A percentile compares a stretch with the other conserved stretches of the same genome.
Conservation (phyloP, 352 stramenopile species). For the Phytophthora europaea region DNA sequence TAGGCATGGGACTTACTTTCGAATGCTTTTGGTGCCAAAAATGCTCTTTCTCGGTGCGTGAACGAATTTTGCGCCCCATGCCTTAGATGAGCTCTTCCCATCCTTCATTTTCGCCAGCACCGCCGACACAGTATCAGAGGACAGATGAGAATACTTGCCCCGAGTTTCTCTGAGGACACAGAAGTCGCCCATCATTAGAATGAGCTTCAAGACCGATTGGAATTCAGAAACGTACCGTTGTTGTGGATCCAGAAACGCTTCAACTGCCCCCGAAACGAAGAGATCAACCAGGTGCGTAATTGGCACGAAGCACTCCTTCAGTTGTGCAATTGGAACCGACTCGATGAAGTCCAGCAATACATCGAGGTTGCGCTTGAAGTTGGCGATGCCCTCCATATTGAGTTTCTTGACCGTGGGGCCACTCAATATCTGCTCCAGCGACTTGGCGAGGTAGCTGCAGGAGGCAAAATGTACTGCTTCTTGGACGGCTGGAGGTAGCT, state of each 20-base stretch:
- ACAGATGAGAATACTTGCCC: constrained; percentile 75
- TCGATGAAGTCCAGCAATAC: constrained; percentile 74
- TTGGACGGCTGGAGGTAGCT: constrained; percentile 63
- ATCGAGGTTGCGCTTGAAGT: constrained; percentile 85
- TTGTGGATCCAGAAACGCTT: constrained; percentile 72
- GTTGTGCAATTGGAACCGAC: constrained; percentile 64
- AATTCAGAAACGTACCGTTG: constrained; percentile 47
- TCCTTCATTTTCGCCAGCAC: constrained; percentile 85
- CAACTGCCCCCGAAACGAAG: constrained; percentile 66
- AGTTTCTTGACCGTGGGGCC: constrained; percentile 72
- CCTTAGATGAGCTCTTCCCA: constrained; percentile 57
- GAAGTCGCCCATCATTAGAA: background rate
- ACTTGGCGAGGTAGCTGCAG: constrained; percentile 84
- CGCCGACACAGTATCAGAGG: constrained; percentile 66
- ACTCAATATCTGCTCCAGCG: constrained; percentile 74
- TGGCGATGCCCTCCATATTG: constrained; percentile 75
- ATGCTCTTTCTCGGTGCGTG: constrained; percentile 58
- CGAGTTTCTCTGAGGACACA: constrained; percentile 49
- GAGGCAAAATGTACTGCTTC: constrained; percentile 83
- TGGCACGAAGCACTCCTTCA: constrained; percentile 74
- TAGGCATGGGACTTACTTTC: constrained; percentile 50
- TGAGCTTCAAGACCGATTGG: constrained; percentile 4
- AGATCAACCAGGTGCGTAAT: constrained; percentile 76
- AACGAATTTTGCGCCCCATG: constrained; percentile 56
- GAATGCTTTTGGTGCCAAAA: constrained; percentile 64